Conservation (phyloP, 768 basidiomycete genomes). For the Naganishia vishniacii region DNA sequence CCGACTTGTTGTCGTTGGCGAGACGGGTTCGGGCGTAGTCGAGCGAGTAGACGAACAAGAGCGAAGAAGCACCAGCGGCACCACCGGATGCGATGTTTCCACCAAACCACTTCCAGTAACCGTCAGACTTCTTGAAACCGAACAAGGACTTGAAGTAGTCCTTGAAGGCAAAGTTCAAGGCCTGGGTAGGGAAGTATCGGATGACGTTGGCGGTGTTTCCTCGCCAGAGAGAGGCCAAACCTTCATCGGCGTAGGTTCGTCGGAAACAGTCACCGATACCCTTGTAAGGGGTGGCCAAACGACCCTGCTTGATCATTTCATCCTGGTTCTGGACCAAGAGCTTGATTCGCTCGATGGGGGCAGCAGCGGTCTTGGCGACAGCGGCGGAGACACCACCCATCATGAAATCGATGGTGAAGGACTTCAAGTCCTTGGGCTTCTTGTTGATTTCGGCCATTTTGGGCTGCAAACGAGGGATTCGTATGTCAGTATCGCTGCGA, state of each 20-base stretch:
- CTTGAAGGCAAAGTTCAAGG: slow-evolving; percentile 98
- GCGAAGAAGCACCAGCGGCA: slow-evolving; percentile 96
- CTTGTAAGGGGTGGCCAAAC: slow-evolving; percentile 93
- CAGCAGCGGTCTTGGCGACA: slow-evolving; percentile 96
- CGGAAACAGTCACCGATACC: slow-evolving; percentile 85
- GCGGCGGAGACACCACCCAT: slow-evolving; percentile 60
- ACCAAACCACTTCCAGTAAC: slow-evolving; percentile 97
- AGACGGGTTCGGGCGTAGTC: slow-evolving; percentile 99
- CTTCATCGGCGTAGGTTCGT: slow-evolving; percentile 92
- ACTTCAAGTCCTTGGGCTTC: slow-evolving; percentile 83
- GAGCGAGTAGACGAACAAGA: slow-evolving; percentile 99
- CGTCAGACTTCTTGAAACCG: slow-evolving; percentile 95
- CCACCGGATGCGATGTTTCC: slow-evolving; percentile 88
- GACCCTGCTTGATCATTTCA: slow-evolving; percentile 99
- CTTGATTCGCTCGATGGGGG: slow-evolving; percentile 99
- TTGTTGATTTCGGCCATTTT: slow-evolving; percentile 42
- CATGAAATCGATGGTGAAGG: slow-evolving; percentile 61
- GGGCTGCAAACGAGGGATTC: slow-evolving; percentile 17
- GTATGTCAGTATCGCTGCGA: neutral
- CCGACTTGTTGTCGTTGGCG: slow-evolving; percentile 69
- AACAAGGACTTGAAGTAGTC: slow-evolving; percentile 84
- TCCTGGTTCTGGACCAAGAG: slow-evolving; percentile 98
- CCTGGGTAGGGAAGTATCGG: slow-evolving; percentile 99
- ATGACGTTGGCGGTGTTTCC: slow-evolving; percentile 99
- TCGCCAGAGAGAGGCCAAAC: slow-evolving; percentile 91